Percentiles rank a stretch among this genome's conserved stretches.
These are phyloP conservation scores for Ploettnerulaceae sp. DNA, from an alignment of 2,329 filamentous ascomycete species.

Conservation along the genomic window DNA sequence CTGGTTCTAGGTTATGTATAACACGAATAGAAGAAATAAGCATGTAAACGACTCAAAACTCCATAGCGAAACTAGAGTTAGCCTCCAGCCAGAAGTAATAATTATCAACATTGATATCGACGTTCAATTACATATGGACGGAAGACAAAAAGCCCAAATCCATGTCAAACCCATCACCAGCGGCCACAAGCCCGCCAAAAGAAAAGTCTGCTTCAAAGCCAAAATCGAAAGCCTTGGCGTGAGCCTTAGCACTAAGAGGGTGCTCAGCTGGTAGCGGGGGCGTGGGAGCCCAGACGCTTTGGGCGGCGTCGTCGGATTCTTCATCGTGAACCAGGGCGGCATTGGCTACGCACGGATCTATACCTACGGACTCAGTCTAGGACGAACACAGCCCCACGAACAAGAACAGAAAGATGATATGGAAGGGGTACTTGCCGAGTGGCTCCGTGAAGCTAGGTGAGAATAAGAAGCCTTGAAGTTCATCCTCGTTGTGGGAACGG, in stretches of 20 bases:
- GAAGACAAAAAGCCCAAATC: slow-evolving; percentile 11
- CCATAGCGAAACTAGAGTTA: no score
- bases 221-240: slow-evolving; percentile 8
- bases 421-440: slow-evolving; percentile 15
- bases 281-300: slow-evolving; percentile 7
- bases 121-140: no score
- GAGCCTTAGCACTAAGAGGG: neutral
- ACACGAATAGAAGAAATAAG: no score
- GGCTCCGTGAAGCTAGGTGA: neutral
- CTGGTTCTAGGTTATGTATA: no score
- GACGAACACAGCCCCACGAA: slow-evolving; percentile 14
- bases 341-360: slow-evolving; percentile 2
- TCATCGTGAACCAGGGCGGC: neutral
- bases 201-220: slow-evolving; percentile 5
- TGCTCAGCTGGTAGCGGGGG: neutral
- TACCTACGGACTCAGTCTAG: slow-evolving; percentile 13
- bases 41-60: no score
- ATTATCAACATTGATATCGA: no score
- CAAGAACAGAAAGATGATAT: neutral
- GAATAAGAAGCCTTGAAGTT: neutral
- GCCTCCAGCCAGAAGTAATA: no score
- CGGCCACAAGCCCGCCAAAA: neutral
- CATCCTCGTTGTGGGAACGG: neutral
- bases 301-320: neutral
- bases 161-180: slow-evolving; percentile 4